Percentiles rank a stretch among this genome's conserved stretches.
phyloP scores from a whole-genome alignment of 805 yeast species.

The Hanseniaspora meyeri region DNA sequence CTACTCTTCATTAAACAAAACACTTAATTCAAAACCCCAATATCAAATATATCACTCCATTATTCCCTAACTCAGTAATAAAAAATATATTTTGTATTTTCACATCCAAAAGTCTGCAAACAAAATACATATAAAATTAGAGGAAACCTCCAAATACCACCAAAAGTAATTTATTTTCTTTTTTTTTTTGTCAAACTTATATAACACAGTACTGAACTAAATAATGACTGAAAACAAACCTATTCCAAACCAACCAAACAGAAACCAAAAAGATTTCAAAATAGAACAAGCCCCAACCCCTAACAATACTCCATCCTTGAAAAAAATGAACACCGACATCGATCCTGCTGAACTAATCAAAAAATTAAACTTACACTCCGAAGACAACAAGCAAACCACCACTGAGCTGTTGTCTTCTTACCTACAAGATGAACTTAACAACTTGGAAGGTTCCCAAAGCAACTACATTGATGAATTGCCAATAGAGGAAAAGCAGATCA shows the following conservation, averaged over 20 bases:
- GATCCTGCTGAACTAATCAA: constrained; percentile 20
- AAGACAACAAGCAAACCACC: constrained; percentile 19
- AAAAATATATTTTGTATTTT: too few species aligned
- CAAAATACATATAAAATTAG: too few species aligned
- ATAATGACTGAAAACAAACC: constrained; percentile 12
- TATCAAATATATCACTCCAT: too few species aligned
- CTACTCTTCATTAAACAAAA: too few species aligned
- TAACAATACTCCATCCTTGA: constrained; percentile 88
- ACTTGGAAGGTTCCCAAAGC: constrained; percentile 71
- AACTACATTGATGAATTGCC: constrained; percentile 78
- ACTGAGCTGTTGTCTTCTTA: constrained; percentile 31
- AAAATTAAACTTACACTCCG: constrained; percentile 1
- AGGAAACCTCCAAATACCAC: too few species aligned
- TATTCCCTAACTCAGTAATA: too few species aligned
- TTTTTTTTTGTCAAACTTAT: too few species aligned
- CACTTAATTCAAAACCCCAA: too few species aligned
- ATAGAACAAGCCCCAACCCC: constrained; percentile 94
- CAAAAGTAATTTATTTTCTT: too few species aligned
- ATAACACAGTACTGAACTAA: neutral
- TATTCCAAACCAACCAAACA: constrained; percentile 43
- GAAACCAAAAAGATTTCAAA: constrained; percentile 53
- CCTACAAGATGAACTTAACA: constrained; percentile 81
- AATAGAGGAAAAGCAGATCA: constrained; percentile 55
- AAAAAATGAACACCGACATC: constrained; percentile 65
- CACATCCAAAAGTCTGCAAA: too few species aligned